These are phyloP conservation scores for Solanum lycopersicoides DNA, from an alignment of 257 asterid species.

Conservation along the genomic window DNA sequence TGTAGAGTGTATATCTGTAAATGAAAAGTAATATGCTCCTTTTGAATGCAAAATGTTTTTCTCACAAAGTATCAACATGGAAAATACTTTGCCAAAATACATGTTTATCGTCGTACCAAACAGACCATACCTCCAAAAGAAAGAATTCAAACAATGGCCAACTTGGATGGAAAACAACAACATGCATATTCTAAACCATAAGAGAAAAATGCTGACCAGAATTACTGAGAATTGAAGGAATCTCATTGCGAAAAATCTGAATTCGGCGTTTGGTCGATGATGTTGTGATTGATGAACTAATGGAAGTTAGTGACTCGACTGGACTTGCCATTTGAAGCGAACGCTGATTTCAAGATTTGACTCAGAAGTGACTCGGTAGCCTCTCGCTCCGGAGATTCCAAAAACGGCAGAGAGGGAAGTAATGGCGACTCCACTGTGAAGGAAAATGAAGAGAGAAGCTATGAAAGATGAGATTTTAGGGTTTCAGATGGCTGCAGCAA, in stretches of 20 bases:
- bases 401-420: background rate
- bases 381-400: background rate
- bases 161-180: background rate
- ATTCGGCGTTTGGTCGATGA: constrained; percentile 56
- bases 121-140: background rate
- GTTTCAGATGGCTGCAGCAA: constrained; percentile 2
- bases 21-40: background rate
- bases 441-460: background rate
- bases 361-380: background rate
- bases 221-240: constrained; percentile 46
- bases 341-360: background rate
- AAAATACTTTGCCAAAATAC: background rate
- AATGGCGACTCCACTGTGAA: background rate
- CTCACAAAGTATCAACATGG: background rate
- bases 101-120: background rate
- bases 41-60: background rate
- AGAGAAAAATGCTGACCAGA: constrained; percentile 23
- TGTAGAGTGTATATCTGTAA: background rate
- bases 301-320: constrained; percentile 40
- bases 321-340: constrained; percentile 18
- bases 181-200: background rate
- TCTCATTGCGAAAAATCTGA: constrained; percentile 72
- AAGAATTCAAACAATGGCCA: background rate
- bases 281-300: constrained; percentile 47
- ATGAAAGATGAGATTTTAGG: background rate